Conservation (phyloP, 2,329 filamentous ascomycete species). For the Stagonosporopsis tanaceti region DNA sequence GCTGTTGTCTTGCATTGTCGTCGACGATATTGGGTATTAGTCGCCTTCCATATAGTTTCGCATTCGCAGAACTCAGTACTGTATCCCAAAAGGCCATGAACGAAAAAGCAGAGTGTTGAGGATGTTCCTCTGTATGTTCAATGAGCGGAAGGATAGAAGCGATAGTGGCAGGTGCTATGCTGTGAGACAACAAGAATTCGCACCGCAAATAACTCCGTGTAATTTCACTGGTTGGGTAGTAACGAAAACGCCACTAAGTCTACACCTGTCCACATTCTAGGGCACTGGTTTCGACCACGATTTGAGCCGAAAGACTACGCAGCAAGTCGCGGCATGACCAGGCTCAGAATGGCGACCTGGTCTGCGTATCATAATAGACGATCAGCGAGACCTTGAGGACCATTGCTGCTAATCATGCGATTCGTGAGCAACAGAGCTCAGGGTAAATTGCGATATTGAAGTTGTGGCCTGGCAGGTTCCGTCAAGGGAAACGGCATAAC, state of each 20-base stretch:
- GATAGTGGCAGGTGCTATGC: not conserved
- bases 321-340: not conserved
- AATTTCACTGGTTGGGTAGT: slow-evolving; percentile 3
- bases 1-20: slow-evolving; percentile 46
- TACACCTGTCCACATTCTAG: not conserved
- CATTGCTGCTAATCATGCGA: not conserved
- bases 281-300: not conserved
- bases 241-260: slow-evolving; percentile 1
- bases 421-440: not conserved
- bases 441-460: not conserved
- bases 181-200: not conserved
- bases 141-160: slow-evolving; percentile 16
- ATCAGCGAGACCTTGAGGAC: not conserved
- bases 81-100: slow-evolving; percentile 43
- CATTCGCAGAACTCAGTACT: slow-evolving; percentile 31
- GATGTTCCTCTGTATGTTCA: not conserved
- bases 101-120: slow-evolving; percentile 1
- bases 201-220: slow-evolving; percentile 8
- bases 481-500: not conserved
- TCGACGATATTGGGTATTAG: slow-evolving; percentile 46
- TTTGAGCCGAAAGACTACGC: not conserved
- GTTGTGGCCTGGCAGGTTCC: slow-evolving; percentile 3
- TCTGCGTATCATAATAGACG: not conserved
- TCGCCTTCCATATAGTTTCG: slow-evolving; percentile 31
- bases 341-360: not conserved